Evolutionary conservation across 2,329 filamentous ascomycete species (phyloP).

Genomic region (Alternaria arbusti): DNA sequence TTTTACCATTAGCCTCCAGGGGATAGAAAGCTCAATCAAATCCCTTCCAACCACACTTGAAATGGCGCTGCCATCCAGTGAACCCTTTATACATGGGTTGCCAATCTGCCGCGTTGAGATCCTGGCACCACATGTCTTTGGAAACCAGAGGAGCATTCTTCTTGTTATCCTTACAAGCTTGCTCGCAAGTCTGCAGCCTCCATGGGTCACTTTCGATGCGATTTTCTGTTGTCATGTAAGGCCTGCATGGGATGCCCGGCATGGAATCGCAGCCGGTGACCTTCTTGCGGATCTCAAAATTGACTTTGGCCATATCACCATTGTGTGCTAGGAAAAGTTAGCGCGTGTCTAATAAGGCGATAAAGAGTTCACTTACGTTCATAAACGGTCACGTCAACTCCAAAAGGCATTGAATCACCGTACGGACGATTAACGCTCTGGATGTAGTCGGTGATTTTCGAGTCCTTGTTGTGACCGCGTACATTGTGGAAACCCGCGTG

Average conservation of each 20-base stretch:
- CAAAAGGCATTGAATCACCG: conserved; percentile 15
- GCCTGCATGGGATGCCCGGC: not conserved
- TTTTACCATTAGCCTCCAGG: not conserved
- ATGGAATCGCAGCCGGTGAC: conserved; percentile 4
- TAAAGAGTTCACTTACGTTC: not conserved
- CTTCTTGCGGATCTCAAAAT: conserved; percentile 10
- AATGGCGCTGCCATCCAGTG: conserved; percentile 8
- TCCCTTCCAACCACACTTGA: conserved; percentile 9
- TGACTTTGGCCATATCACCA: conserved; percentile 2
- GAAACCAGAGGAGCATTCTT: not conserved
- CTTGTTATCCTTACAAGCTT: not conserved
- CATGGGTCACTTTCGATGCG: conserved; percentile 9
- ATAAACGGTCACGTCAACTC: conserved; percentile 2
- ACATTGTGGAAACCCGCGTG: conserved; percentile 6
- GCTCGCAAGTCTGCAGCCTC: conserved; percentile 1
- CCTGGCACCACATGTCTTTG: conserved; percentile 13
- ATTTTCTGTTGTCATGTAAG: conserved; percentile 13
- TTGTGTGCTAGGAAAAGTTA: not conserved
- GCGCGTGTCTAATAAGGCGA: not conserved
- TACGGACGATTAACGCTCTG: conserved; percentile 6
- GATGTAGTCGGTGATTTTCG: conserved; percentile 3
- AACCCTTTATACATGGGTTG: not conserved
- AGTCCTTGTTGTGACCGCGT: not conserved
- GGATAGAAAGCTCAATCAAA: conserved; percentile 1
- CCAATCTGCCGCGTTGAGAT: conserved; percentile 14